A percentile compares a stretch with the other conserved stretches of the same genome.
These are phyloP conservation scores for Aspergillus kassunensis DNA, from an alignment of 495 filamentous ascomycete species.

Conservation along the genomic window DNA sequence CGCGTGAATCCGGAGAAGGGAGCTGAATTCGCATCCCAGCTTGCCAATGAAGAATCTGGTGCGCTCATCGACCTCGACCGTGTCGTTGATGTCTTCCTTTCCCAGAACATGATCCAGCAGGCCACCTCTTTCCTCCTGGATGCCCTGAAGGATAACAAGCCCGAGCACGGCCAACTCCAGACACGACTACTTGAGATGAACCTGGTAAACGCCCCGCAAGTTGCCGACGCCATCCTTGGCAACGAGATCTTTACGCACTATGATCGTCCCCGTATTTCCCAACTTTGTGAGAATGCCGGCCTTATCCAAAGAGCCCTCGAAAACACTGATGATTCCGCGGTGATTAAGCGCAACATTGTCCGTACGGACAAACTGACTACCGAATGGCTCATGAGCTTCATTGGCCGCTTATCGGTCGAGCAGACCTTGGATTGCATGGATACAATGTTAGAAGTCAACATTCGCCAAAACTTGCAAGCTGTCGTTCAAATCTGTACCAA, in stretches of 20 bases:
- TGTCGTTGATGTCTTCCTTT: constrained; percentile 94
- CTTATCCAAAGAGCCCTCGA: constrained; percentile 86
- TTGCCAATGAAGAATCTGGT: constrained; percentile 82
- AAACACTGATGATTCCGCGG: constrained; percentile 83
- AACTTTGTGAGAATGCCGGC: constrained; percentile 86
- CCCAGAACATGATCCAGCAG: constrained; percentile 95
- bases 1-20: constrained; percentile 91
- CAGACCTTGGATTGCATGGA: constrained; percentile 91
- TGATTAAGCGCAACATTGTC: constrained; percentile 87
- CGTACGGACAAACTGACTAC: constrained; percentile 75
- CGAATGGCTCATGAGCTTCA: constrained; percentile 89
- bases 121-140: constrained; percentile 96
- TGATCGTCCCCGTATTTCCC: constrained; percentile 80
- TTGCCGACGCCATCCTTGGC: constrained; percentile 93
- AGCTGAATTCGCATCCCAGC: constrained; percentile 82
- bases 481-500: constrained; percentile 95
- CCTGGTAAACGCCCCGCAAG: constrained; percentile 89
- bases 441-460: constrained; percentile 92
- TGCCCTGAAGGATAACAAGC: constrained; percentile 87
- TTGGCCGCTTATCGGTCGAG: constrained; percentile 89
- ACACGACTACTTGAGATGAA: constrained; percentile 98
- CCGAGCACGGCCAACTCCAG: constrained; percentile 89
- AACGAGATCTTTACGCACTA: constrained; percentile 98
- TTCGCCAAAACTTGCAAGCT: constrained; percentile 91
- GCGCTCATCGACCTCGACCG: constrained; percentile 89